Conservation (phyloP, 1,284 basidiomycete species). For the Phaffia rhodozyma region DNA sequence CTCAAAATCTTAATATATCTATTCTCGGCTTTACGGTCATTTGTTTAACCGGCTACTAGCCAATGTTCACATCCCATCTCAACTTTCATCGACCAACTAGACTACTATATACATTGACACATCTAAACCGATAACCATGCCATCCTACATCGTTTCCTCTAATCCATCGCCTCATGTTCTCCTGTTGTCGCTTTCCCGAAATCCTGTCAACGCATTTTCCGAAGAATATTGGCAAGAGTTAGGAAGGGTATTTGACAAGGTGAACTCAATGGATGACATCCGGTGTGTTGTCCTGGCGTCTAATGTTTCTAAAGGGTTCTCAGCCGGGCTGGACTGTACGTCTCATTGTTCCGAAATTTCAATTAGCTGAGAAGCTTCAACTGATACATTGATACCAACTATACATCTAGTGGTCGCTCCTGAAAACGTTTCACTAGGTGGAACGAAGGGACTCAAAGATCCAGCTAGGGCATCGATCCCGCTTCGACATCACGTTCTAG, state of each 20-base stretch:
- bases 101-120: too few species aligned
- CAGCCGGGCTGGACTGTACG: constrained; percentile 68
- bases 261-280: constrained; percentile 47
- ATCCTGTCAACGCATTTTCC: constrained; percentile 64
- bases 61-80: too few species aligned
- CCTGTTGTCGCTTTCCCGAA: constrained; percentile 27
- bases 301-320: constrained; percentile 55
- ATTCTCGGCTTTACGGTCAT: too few species aligned
- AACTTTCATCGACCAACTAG: too few species aligned
- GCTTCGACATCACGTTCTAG: constrained; percentile 43
- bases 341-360: constrained; percentile 18
- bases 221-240: constrained; percentile 63
- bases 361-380: too few species aligned
- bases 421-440: background rate
- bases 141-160: constrained; percentile 2
- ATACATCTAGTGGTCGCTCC: background rate
- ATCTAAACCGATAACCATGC: too few species aligned
- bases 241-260: constrained; percentile 47
- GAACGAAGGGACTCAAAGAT: constrained; percentile 34
- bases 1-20: too few species aligned
- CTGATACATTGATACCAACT: too few species aligned
- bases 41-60: too few species aligned
- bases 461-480: constrained; percentile 46
- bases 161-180: background rate
- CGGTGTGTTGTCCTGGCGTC: constrained; percentile 63